A percentile compares a stretch with the other conserved stretches of the same genome.
These are phyloP conservation scores for Musa itinerans DNA, from an alignment of 176 grass and related monocot genomes.

Conservation along the genomic window DNA sequence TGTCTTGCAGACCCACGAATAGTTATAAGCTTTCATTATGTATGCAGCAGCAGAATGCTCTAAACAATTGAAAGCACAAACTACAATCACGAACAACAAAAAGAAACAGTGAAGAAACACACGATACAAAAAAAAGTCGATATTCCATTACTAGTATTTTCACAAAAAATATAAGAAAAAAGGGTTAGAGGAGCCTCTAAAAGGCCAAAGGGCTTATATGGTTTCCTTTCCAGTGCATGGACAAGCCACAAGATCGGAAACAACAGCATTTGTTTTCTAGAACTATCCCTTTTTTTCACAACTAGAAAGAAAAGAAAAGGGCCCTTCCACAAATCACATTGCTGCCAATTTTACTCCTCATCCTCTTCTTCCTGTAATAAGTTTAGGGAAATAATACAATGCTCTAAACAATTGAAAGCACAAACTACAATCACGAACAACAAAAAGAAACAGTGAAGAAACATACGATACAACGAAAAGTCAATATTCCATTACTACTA, in stretches of 20 bases:
- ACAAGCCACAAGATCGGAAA: too few relatives aligned
- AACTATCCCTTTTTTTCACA: neutral
- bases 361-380: slow-evolving; percentile 10
- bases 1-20: too few relatives aligned
- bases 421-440: neutral
- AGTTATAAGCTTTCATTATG: too few relatives aligned
- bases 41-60: too few relatives aligned
- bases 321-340: neutral
- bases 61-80: too few relatives aligned
- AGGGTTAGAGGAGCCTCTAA: neutral
- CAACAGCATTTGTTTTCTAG: neutral
- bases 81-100: neutral
- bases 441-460: neutral
- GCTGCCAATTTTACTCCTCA: neutral
- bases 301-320: slow-evolving; percentile 1
- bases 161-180: neutral
- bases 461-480: too few relatives aligned
- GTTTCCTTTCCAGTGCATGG: neutral
- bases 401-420: too few relatives aligned
- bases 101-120: neutral
- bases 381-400: too few relatives aligned
- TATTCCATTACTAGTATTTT: neutral
- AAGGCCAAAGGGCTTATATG: neutral
- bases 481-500: neutral
- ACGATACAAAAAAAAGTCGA: neutral